phyloP scores from a whole-genome alignment of 2,329 filamentous ascomycete species.

The Metarhizium sp. region DNA sequence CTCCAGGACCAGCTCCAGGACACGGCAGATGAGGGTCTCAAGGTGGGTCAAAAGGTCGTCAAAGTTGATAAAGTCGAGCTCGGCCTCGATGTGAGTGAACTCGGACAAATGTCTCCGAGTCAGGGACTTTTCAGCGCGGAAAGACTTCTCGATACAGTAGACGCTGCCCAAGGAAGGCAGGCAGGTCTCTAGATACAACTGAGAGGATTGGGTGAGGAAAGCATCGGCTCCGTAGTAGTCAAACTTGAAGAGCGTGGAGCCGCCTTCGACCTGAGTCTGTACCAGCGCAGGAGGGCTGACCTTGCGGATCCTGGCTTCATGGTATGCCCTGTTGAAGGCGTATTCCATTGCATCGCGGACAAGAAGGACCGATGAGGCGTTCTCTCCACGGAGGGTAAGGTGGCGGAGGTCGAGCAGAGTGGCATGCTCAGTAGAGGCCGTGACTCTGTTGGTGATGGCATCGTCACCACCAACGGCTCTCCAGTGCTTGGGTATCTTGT shows the following conservation, averaged over 20 bases:
- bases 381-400: constrained; percentile 76
- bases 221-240: constrained; percentile 84
- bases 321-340: constrained; percentile 72
- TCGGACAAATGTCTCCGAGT: constrained; percentile 91
- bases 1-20: constrained; percentile 67
- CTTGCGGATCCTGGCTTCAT: constrained; percentile 68
- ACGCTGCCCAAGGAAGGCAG: constrained; percentile 86
- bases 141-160: constrained; percentile 97
- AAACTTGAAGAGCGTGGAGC: constrained; percentile 81
- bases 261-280: constrained; percentile 91
- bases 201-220: constrained; percentile 92
- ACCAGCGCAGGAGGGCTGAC: constrained; percentile 86
- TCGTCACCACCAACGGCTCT: constrained; percentile 79
- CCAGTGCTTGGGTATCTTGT: constrained; percentile 55
- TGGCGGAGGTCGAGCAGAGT: constrained; percentile 72
- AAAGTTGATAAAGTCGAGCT: constrained; percentile 93
- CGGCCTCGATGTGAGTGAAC: constrained; percentile 94
- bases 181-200: constrained; percentile 94
- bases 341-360: constrained; percentile 73
- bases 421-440: constrained; percentile 45
- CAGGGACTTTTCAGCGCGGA: constrained; percentile 93
- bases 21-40: constrained; percentile 77
- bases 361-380: constrained; percentile 76
- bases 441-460: constrained; percentile 73
- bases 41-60: constrained; percentile 79